Base-by-base conservation (phyloP, 1,284 basidiomycete genomes). In the Tylopilus sp. region DNA sequence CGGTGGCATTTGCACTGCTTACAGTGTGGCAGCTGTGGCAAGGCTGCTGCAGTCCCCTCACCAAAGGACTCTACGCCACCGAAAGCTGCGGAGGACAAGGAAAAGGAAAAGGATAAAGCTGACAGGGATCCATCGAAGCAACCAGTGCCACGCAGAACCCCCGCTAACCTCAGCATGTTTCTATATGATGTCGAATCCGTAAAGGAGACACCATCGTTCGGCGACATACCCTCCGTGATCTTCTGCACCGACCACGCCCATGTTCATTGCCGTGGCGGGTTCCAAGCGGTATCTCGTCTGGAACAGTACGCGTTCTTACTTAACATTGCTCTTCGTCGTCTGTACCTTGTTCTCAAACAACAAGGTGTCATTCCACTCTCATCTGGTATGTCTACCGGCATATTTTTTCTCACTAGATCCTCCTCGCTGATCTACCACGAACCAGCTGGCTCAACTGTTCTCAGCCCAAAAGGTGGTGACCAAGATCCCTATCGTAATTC, bases 261-360 rank as follows among this genome's bases (percentile, higher is more conserved):
- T 63, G 63, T 65, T 46, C 77, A 76, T 3, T 89, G 86, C 58
- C 74, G 83, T 40, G 61, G 72, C 18, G 94, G 94, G 9, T 97
- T 99, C 71, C 87, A 92, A 64, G 78, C 89, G 13, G 96, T 97
- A 15, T 93, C 95, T 45, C 78, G 96, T 53, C 73, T 99, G 57
- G 96, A 99, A 73, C 96, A 99, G 67, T 99, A 97, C 68, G 91
- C 97, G 0, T 99, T 97, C 75, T 71, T 99, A 53, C 74, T 99
- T 46, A 95, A 98, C 60, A 97, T 99, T 16, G 97, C 96, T 5
- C 77, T 99, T 48, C 81, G 95, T 56, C 81, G 96, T 60, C 74
- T 99, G 47, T 97, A 94, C 70, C 80, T 92, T 37, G 77, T 98
- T 50, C 76, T 98, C 63, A 89, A 92, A 73, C 90, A 92, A 71